Conservation (phyloP, 1,139 yeast genomes). For the Wickerhamomyces sp. region DNA sequence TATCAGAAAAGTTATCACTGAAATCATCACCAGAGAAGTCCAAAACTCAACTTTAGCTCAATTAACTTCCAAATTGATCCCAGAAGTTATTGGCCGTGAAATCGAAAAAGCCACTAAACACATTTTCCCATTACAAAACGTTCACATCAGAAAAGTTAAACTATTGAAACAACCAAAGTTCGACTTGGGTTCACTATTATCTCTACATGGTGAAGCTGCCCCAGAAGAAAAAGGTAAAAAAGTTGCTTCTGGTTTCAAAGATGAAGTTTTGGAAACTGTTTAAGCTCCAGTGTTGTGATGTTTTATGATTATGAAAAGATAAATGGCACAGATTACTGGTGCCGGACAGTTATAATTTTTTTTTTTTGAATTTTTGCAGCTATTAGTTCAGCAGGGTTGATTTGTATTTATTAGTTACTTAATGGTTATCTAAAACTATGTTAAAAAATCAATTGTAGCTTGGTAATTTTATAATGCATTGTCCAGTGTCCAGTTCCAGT, state of each 20-base stretch:
- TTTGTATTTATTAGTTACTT: slow-evolving; percentile 7
- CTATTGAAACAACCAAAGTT: slow-evolving; percentile 88
- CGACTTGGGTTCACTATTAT: slow-evolving; percentile 82
- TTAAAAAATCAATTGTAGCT: not conserved
- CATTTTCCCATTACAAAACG: slow-evolving; percentile 87
- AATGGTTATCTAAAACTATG: not conserved
- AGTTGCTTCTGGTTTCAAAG: slow-evolving; percentile 84
- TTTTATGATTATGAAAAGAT: not conserved
- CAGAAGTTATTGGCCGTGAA: slow-evolving; percentile 89
- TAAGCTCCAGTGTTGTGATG: slow-evolving; percentile 33
- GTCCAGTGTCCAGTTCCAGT: too few relatives aligned
- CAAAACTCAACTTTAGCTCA: slow-evolving; percentile 81
- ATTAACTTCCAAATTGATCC: slow-evolving; percentile 82
- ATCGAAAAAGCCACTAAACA: slow-evolving; percentile 81
- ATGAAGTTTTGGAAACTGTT: slow-evolving; percentile 82
- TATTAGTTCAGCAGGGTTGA: slow-evolving; percentile 1
- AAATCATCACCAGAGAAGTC: slow-evolving; percentile 83
- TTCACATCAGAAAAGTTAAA: slow-evolving; percentile 89
- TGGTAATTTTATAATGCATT: not conserved
- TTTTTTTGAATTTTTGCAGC: slow-evolving; percentile 3
- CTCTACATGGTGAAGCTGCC: slow-evolving; percentile 88
- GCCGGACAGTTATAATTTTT: not conserved
- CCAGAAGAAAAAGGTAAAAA: slow-evolving; percentile 87
- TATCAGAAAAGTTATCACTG: slow-evolving; percentile 79
- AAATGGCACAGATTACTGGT: not conserved